These are phyloP conservation scores for Fraxinus dipetala DNA, from an alignment of 305 asterid species.

Conservation along the genomic window DNA sequence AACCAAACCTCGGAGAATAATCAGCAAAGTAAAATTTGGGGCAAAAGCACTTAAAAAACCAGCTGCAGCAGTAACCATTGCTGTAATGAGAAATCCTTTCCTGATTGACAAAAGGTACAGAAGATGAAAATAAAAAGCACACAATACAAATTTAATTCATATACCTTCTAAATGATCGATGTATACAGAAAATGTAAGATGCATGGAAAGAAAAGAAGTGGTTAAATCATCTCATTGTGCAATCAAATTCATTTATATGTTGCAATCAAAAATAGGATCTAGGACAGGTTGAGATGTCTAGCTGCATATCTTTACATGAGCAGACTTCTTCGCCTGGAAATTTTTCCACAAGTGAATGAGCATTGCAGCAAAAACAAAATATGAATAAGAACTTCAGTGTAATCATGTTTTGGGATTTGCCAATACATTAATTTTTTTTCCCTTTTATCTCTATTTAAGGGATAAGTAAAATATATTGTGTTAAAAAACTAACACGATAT, in stretches of 20 bases:
- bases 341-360: background rate
- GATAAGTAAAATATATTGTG: background rate
- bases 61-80: constrained; percentile 49
- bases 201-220: constrained; percentile 2
- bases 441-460: background rate
- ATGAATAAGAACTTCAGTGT: background rate
- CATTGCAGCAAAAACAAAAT: background rate
- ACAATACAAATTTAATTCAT: background rate
- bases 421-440: background rate
- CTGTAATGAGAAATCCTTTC: constrained; percentile 62
- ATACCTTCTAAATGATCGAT: background rate
- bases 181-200: background rate
- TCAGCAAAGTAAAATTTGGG: constrained; percentile 40
- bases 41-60: constrained; percentile 62
- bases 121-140: constrained; percentile 17
- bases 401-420: background rate
- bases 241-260: background rate
- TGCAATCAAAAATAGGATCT: background rate
- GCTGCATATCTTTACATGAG: background rate
- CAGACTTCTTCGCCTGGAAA: background rate
- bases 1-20: constrained; percentile 56
- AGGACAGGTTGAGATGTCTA: background rate
- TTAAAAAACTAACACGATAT: background rate
- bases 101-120: constrained; percentile 33
- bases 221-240: background rate